Evolutionary conservation across 2,329 filamentous ascomycete species (phyloP).

Genomic region (Fusarium globosum): DNA sequence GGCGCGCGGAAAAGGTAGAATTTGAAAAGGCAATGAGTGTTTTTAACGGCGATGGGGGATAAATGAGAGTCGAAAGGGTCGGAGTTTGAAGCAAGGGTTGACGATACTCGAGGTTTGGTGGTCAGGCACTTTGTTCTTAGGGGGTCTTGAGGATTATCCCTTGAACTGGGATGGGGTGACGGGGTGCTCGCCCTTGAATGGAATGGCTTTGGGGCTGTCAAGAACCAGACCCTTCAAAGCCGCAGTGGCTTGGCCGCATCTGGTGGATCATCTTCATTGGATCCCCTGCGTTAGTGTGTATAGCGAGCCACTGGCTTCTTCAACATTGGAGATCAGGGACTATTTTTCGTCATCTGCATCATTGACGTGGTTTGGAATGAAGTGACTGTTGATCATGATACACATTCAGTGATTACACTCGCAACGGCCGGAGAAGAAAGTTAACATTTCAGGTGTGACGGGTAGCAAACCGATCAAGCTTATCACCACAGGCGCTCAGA

Average conservation of each 20-base stretch:
- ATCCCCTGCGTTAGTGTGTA: slow-evolving; percentile 20
- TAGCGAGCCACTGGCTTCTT: slow-evolving; percentile 14
- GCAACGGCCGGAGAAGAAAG: not conserved
- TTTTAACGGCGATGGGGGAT: not conserved
- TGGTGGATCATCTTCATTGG: slow-evolving; percentile 13
- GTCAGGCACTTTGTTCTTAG: slow-evolving; percentile 22
- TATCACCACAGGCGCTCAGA: not conserved
- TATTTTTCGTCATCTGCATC: not conserved
- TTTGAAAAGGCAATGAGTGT: not conserved
- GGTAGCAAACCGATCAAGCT: not conserved
- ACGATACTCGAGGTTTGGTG: slow-evolving; percentile 12
- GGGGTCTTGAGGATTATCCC: slow-evolving; percentile 33
- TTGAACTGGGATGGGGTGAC: slow-evolving; percentile 32
- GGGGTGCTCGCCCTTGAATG: slow-evolving; percentile 22
- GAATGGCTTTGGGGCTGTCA: not conserved
- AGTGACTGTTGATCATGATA: not conserved
- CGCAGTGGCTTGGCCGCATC: slow-evolving; percentile 37
- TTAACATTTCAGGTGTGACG: not conserved
- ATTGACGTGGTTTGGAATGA: slow-evolving; percentile 6
- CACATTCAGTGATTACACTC: not conserved
- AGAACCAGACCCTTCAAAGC: slow-evolving; percentile 29
- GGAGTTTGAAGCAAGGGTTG: slow-evolving; percentile 35
- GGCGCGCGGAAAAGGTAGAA: not conserved
- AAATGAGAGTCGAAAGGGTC: slow-evolving; percentile 15
- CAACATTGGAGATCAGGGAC: slow-evolving; percentile 6